Evolutionary conservation across 140 eudicot genomes (phyloP), one percentile per base, ranked within the genome.

Genomic region (Cichorium intybus): DNA sequence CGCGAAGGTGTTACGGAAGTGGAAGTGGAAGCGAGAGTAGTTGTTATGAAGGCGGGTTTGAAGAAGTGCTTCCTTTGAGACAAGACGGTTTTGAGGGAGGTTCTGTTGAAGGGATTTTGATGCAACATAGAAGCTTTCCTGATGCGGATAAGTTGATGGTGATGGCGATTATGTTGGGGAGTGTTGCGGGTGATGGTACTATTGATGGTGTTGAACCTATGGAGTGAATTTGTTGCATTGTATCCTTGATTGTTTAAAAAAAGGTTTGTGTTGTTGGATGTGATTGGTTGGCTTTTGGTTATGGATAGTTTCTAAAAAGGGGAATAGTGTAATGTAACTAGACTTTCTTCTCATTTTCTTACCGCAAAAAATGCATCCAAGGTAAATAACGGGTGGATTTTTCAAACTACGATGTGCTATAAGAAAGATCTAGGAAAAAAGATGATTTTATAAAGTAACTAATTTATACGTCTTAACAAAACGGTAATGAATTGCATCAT

Each of bases 81-180:
- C 90, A 71, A 62, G 95, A 85, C 41, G 67, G 52, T 29, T 15
- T 71, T 2, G 82, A 81, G 48, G 26, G 14, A 63, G 64, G 77
- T 24, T 83, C 94, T 8, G 97, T 93, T 21, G 99, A 93, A 75
- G 83, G 66, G 6, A 81, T 93, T 28, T 74, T 93, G 72, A 88
- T 85, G 99, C 99, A 84, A 78, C 99, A 93, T 74, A 88, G 81
- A 73, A 85, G 85, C 66, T 93, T 74, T 75, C 85, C 99, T 4
- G 99, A 88, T 48, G 99, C 95, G 1, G 99, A 81, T 43, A 88
- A 78, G 83, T 63, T 93, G 78, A 93, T 93, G 97, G 75, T 93
- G 64, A 85, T 86, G n/a, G 90, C 99, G 4, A 69, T 93, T 52
- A 82, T 82, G 90, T 28, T 88, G 62, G 99, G 97, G 56, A 81